phyloP scores from a whole-genome alignment of 78 protist species.

The Thecamonas trahens region DNA sequence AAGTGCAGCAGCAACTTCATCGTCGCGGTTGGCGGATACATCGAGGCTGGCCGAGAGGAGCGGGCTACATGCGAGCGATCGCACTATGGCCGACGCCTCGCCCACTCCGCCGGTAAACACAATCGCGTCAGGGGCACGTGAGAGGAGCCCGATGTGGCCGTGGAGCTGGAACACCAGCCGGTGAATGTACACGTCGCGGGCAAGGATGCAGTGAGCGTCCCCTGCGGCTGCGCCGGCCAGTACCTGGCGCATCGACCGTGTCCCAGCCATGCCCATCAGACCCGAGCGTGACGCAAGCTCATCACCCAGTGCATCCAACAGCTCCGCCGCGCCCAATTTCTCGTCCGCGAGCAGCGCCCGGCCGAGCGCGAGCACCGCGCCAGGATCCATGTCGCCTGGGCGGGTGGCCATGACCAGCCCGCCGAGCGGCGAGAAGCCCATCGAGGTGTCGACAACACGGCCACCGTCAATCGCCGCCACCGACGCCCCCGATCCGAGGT shows the following conservation, averaged over 20 bases:
- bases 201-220: not conserved
- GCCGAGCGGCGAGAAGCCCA: slow-evolving; percentile 45
- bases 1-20: too few species aligned
- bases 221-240: not conserved
- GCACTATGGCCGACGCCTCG: too few species aligned
- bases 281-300: not conserved
- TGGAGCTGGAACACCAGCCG: slow-evolving; percentile 1
- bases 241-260: not conserved
- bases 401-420: slow-evolving; percentile 42
- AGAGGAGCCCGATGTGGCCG: not conserved
- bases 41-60: too few species aligned
- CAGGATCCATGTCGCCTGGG: not conserved
- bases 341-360: not conserved
- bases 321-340: too few species aligned
- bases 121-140: slow-evolving; percentile 7
- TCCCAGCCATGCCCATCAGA: not conserved
- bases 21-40: too few species aligned
- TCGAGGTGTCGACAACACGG: slow-evolving; percentile 23
- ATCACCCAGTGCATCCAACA: too few species aligned
- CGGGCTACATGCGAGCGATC: too few species aligned
- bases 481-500: slow-evolving; percentile 36
- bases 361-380: not conserved
- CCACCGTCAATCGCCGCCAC: slow-evolving; percentile 10
- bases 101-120: slow-evolving; percentile 27
- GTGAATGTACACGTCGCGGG: not conserved